A percentile compares a stretch with the other conserved stretches of the same genome.
These are phyloP conservation scores for Boletus semigastroideus DNA, from an alignment of 1,284 basidiomycete genomes.

Conservation along the genomic window DNA sequence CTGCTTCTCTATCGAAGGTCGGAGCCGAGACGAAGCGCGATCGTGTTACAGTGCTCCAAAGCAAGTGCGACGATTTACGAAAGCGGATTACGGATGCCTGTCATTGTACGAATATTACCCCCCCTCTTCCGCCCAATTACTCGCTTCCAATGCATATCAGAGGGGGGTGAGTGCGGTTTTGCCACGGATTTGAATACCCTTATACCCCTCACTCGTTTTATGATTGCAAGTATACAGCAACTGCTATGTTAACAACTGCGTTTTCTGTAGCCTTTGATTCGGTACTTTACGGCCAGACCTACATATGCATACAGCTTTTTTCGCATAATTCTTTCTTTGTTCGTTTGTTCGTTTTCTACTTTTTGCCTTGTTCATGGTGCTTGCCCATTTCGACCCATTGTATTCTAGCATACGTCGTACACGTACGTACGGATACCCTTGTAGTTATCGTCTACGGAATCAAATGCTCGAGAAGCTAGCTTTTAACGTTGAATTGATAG, in stretches of 20 bases:
- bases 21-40: conserved; percentile 9
- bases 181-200: conserved; percentile 13
- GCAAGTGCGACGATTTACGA: conserved; percentile 46
- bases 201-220: conserved; percentile 29
- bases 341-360: not conserved
- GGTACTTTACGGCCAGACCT: conserved; percentile 27
- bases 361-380: not conserved
- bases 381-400: conserved; percentile 9
- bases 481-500: conserved; percentile 21
- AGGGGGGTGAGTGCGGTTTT: conserved; percentile 22
- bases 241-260: conserved; percentile 28
- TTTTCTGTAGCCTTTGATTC: conserved; percentile 29
- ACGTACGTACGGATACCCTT: conserved; percentile 19
- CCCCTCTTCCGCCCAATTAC: conserved; percentile 39
- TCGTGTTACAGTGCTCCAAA: conserved; percentile 40
- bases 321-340: conserved; percentile 12
- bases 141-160: conserved; percentile 36
- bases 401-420: conserved; percentile 18
- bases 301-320: conserved; percentile 9
- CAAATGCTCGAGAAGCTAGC: not conserved
- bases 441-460: not conserved
- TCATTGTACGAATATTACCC: conserved; percentile 38
- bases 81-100: conserved; percentile 49
- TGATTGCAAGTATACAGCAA: conserved; percentile 27
- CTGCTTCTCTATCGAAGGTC: conserved; percentile 2